Conservation (phyloP, 305 asterid genomes). For the Solanum hybrid region DNA sequence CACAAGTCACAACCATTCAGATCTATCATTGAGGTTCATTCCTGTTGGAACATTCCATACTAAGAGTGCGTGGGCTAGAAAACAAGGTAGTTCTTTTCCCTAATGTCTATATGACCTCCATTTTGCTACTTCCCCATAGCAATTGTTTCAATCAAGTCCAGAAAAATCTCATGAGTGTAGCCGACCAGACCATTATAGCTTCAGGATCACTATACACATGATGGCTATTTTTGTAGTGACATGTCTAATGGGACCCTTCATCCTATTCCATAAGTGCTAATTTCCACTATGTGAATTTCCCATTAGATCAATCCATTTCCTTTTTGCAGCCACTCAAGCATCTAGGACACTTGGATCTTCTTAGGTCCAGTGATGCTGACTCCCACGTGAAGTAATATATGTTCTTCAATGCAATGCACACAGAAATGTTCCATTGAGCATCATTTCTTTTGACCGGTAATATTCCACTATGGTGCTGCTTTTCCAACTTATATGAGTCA, state of each 20-base stretch:
- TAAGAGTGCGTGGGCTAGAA: not conserved
- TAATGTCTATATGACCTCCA: not conserved
- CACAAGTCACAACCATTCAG: not conserved
- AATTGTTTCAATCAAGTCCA: not conserved
- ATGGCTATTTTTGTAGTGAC: constrained; percentile 1
- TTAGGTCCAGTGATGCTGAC: constrained; percentile 16
- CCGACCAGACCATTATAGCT: not conserved
- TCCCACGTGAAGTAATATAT: constrained; percentile 11
- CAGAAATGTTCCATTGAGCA: not conserved
- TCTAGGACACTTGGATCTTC: constrained; percentile 5
- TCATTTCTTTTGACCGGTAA: not conserved
- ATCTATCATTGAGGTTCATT: constrained; percentile 2
- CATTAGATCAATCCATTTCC: constrained; percentile 6
- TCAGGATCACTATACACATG: constrained; percentile 1
- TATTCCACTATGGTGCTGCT: not conserved
- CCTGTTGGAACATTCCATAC: constrained; percentile 2
- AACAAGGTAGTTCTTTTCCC: not conserved
- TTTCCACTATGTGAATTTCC: not conserved
- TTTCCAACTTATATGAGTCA: not conserved
- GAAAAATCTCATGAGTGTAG: not conserved
- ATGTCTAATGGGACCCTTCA: constrained; percentile 6
- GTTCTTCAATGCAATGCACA: not conserved
- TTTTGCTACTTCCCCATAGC: not conserved
- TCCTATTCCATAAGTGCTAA: not conserved
- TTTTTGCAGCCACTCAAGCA: not conserved